Evolutionary conservation across 2,329 filamentous ascomycete species (phyloP), one percentile per base, ranked within the genome.

Genomic region (Teratosphaeria nubilosa): DNA sequence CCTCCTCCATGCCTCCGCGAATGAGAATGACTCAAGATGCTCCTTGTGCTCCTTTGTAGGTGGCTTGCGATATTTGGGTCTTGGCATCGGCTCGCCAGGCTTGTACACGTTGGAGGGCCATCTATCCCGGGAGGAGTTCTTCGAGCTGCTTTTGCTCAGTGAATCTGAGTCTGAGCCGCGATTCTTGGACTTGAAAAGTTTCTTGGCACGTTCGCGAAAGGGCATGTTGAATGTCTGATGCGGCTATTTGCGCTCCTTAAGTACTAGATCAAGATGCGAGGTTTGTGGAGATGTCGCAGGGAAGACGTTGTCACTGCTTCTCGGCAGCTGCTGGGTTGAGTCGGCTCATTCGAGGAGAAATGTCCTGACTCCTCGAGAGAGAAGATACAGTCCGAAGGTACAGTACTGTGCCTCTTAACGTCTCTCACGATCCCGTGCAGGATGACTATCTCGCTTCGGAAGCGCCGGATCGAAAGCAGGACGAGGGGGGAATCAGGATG

Each of bases 11-110:
- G 77, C 75, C 20, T 74, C 74, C 24, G 70, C 69, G 64, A 77
- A 79, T 58, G 62, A 73, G 68, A 78, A 80, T 14, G 75, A 65
- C 63, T 79, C 77, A 41, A 80, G 72, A 53, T 73, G 72, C 63
- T 76, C 76, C 66, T 77, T 78, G 73, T 80, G 77, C 63, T 77
- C 75, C 50, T 78, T 77, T 59, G 74, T 74, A 50, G 78, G 77
- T 10, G 76, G 74, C 27, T 74, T 71, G 50, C 77, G 73, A 66
- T 80, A 80, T 62, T 80, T 80, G 20, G 76, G 69, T 24, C 75
- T 73, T 4, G 77, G 77, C 76, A 80, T 78, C 59, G 76, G 73
- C 69, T 80, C 77, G 66, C 77, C 77, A 6, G 77, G 77, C 66
- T 76, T 74, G 70, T 79, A 80, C 63, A 77, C 74, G 59, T 76